Percentiles rank a stretch among this genome's conserved stretches.
phyloP scores from a whole-genome alignment of 257 asterid genomes.

The Eustoma russellianum region DNA sequence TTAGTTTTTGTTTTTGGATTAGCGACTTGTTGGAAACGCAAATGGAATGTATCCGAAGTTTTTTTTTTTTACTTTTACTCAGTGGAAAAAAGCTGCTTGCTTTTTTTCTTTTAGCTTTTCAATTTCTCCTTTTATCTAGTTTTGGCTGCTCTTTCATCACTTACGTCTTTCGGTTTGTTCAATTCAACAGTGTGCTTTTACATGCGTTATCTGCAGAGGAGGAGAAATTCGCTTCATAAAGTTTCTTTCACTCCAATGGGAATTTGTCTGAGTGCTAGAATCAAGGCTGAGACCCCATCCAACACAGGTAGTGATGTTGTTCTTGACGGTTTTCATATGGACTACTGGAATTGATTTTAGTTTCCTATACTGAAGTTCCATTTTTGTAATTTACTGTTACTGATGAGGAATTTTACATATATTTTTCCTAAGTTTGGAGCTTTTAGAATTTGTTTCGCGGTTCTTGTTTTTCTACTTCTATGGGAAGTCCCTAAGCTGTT shows the following conservation, averaged over 20 bases:
- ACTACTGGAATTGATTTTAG: neutral
- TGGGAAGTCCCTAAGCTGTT: too few species aligned
- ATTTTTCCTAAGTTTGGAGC: too few species aligned
- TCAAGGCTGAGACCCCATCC: slow-evolving; percentile 32
- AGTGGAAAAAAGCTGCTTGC: slow-evolving; percentile 2
- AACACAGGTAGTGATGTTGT: slow-evolving; percentile 7
- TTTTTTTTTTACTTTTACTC: neutral
- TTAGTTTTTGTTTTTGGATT: neutral
- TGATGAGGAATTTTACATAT: too few species aligned
- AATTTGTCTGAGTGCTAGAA: slow-evolving; percentile 29
- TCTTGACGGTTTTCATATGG: neutral
- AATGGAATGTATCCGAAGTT: neutral
- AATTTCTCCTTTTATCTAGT: slow-evolving; percentile 3
- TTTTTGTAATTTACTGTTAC: too few species aligned
- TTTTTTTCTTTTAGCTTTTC: neutral
- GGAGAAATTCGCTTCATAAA: slow-evolving; percentile 5
- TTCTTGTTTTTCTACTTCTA: too few species aligned
- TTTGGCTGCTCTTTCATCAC: neutral
- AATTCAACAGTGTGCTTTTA: too few species aligned
- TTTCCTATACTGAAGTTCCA: too few species aligned
- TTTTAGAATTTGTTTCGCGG: too few species aligned
- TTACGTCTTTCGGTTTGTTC: neutral
- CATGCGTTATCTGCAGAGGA: slow-evolving; percentile 12
- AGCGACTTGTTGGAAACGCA: neutral
- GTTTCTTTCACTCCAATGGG: slow-evolving; percentile 17